Conservation (phyloP, 345 rosid species). For the Eucalyptus marginata region DNA sequence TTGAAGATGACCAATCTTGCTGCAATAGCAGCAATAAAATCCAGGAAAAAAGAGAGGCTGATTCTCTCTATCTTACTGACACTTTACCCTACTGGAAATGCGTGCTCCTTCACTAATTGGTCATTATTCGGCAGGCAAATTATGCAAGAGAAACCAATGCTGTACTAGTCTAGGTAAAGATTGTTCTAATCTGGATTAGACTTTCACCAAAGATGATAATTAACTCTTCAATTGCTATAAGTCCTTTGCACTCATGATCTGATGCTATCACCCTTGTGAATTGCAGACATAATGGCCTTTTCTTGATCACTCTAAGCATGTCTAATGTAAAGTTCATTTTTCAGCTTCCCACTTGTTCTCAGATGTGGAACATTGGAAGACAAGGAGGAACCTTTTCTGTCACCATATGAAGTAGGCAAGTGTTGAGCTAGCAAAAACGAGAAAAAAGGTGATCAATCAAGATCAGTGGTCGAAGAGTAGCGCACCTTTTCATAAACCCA, state of each 20-base stretch:
- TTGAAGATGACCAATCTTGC: not conserved
- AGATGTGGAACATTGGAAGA: not conserved
- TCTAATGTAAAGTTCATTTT: not conserved
- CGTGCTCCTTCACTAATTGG: not conserved
- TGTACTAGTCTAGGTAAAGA: not conserved
- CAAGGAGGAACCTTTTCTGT: not conserved
- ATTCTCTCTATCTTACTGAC: not conserved
- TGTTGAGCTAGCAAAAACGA: not conserved
- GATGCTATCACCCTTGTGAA: not conserved
- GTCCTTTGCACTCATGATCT: not conserved
- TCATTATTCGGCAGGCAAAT: not conserved
- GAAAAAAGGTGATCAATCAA: not conserved
- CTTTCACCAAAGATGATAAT: not conserved
- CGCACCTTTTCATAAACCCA: constrained; percentile 84
- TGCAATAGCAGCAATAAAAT: not conserved
- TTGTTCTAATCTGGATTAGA: not conserved
- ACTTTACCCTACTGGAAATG: not conserved
- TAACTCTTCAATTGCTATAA: not conserved
- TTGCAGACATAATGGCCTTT: not conserved
- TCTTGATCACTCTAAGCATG: not conserved
- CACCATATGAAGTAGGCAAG: not conserved
- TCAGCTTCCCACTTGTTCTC: not conserved
- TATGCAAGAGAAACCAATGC: not conserved
- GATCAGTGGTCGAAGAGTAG: not conserved
- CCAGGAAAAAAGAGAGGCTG: not conserved